phyloP scores from a whole-genome alignment of 495 filamentous ascomycete species.

The Staphylotrichum longicolle region DNA sequence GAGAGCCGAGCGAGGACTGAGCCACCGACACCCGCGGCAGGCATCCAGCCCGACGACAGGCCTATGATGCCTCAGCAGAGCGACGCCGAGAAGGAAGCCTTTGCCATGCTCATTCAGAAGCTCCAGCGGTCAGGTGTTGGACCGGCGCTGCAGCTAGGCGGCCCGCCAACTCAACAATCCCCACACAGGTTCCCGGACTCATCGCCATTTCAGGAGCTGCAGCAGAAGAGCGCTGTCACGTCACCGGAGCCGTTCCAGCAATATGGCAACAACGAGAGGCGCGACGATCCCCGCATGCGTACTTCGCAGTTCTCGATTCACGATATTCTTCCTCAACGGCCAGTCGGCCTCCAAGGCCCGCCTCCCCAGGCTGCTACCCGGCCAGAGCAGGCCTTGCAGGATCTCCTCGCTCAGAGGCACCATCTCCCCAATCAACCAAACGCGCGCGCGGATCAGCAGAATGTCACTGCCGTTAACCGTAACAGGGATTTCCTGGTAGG shows the following conservation, averaged over 20 bases:
- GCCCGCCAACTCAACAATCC: conserved; percentile 20
- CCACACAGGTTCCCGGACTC: conserved; percentile 32
- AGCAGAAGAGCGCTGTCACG: conserved; percentile 34
- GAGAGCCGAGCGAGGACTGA: conserved; percentile 59
- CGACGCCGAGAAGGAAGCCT: conserved; percentile 81
- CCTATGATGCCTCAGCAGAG: conserved; percentile 39
- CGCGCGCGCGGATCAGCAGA: conserved; percentile 41
- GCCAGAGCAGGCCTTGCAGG: conserved; percentile 54
- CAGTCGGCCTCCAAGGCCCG: conserved; percentile 38
- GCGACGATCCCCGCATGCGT: conserved; percentile 39
- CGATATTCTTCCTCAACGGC: conserved; percentile 46
- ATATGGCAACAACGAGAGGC: conserved; percentile 42
- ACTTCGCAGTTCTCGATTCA: conserved; percentile 33
- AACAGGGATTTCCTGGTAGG: conserved; percentile 56
- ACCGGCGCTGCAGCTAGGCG: conserved; percentile 23
- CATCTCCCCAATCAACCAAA: conserved; percentile 39
- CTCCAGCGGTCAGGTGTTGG: conserved; percentile 49
- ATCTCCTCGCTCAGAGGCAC: conserved; percentile 52
- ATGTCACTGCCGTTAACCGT: conserved; percentile 42
- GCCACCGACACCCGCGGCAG: conserved; percentile 40
- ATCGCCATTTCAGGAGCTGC: conserved; percentile 30
- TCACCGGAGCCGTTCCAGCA: conserved; percentile 47
- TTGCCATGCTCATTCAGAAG: conserved; percentile 84
- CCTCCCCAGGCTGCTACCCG: conserved; percentile 36
- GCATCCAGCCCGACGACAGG: conserved; percentile 16